A percentile compares a stretch with the other conserved stretches of the same genome.
phyloP scores from a whole-genome alignment of 1,284 basidiomycete species.

The Entoloma clypeatum region DNA sequence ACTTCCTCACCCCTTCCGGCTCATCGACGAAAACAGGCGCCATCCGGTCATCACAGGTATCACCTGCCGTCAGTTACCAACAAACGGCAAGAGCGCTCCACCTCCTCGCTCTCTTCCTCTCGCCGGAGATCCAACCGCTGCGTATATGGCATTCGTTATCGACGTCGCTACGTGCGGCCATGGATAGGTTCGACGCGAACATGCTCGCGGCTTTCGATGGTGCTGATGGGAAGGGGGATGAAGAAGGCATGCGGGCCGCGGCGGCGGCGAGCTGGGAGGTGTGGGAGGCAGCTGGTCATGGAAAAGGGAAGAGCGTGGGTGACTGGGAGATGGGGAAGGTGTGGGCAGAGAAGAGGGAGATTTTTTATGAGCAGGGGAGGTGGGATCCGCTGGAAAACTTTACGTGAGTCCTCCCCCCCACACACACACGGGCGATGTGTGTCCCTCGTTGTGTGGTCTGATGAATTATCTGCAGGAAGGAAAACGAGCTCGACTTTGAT shows the following conservation, averaged over 20 bases:
- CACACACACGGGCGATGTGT: constrained; percentile 26
- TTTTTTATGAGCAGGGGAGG: constrained; percentile 82
- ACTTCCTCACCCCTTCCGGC: constrained; percentile 8
- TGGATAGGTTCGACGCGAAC: constrained; percentile 84
- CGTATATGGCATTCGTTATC: constrained; percentile 60
- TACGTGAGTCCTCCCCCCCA: constrained; percentile 50
- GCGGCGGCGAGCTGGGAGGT: constrained; percentile 85
- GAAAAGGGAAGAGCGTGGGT: constrained; percentile 8
- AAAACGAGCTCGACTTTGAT: constrained; percentile 74
- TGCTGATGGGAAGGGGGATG: constrained; percentile 71
- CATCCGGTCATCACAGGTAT: constrained; percentile 7
- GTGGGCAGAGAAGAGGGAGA: constrained; percentile 91
- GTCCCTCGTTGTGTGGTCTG: constrained; percentile 1
- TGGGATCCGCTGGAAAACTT: constrained; percentile 86
- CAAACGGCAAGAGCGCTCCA: constrained; percentile 56
- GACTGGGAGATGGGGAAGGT: constrained; percentile 91
- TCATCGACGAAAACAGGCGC: constrained; percentile 1
- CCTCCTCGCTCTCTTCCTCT: constrained; percentile 73
- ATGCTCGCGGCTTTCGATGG: constrained; percentile 82
- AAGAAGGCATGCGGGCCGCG: constrained; percentile 70
- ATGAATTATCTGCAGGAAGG: constrained; percentile 26
- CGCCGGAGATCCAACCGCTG: constrained; percentile 60
- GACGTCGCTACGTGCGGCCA: constrained; percentile 68
- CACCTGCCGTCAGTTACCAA: constrained; percentile 30
- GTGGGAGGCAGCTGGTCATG: constrained; percentile 42